Conservation (phyloP, 148 eudicot species). For the Silene uniflora region DNA sequence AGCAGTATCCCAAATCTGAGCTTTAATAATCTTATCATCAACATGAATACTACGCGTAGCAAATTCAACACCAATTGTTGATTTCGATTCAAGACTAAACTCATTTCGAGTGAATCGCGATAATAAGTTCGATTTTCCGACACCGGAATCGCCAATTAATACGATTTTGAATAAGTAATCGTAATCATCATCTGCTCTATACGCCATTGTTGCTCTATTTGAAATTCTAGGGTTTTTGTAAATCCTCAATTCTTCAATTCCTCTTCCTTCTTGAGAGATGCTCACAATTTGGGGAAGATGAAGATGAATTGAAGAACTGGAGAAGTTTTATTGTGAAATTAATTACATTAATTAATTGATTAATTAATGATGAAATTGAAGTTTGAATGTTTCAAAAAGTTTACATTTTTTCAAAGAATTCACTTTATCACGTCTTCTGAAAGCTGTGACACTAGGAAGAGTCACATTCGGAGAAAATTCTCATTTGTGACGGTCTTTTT, state of each 20-base stretch:
- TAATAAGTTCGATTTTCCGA: conserved; percentile 39
- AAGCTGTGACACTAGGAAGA: neutral
- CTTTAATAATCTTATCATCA: conserved; percentile 44
- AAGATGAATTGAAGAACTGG: neutral
- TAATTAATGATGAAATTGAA: neutral
- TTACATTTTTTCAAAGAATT: neutral
- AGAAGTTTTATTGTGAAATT: neutral
- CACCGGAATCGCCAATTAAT: conserved; percentile 40
- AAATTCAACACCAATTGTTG: conserved; percentile 46
- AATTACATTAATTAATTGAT: neutral
- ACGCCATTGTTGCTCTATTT: conserved; percentile 19
- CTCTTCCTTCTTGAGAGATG: neutral
- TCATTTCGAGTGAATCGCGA: conserved; percentile 39
- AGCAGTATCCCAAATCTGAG: conserved; percentile 54
- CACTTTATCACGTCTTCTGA: neutral
- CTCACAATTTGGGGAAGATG: neutral
- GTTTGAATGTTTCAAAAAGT: conserved; percentile 3
- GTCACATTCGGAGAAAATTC: too few species aligned
- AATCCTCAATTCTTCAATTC: neutral
- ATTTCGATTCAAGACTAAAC: conserved; percentile 44
- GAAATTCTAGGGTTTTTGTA: neutral
- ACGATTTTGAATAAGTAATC: conserved; percentile 42
- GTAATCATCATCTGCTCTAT: conserved; percentile 46
- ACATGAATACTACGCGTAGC: conserved; percentile 47
- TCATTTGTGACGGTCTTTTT: too few species aligned